Conservation (phyloP, 352 stramenopile species). For the Pythium monospermum region DNA sequence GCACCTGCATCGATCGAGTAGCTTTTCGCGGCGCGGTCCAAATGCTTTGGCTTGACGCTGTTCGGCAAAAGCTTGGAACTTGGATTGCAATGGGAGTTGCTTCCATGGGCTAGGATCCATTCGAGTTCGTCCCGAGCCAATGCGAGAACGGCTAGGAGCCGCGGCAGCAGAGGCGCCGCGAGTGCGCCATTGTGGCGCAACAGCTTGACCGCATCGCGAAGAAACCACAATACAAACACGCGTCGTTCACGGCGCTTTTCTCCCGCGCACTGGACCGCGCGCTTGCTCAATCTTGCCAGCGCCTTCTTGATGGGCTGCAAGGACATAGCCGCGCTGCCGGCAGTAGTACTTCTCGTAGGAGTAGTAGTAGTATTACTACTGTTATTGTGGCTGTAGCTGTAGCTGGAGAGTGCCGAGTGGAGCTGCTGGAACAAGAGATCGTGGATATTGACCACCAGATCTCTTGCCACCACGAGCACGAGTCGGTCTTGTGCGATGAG, state of each 20-base stretch:
- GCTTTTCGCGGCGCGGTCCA: conserved; percentile 26
- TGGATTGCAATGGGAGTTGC: too few species aligned
- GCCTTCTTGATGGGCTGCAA: conserved; percentile 33
- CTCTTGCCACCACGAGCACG: conserved; percentile 36
- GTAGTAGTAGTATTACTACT: too few species aligned
- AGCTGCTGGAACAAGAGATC: conserved; percentile 58
- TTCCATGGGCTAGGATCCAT: conserved; percentile 48
- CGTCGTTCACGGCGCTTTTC: conserved; percentile 31
- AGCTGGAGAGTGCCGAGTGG: conserved; percentile 24
- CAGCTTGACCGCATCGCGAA: conserved; percentile 28
- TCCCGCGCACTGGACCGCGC: conserved; percentile 32
- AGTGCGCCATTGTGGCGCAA: conserved; percentile 38
- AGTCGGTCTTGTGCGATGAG: conserved; percentile 44
- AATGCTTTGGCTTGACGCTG: conserved; percentile 48
- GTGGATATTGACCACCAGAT: conserved; percentile 48
- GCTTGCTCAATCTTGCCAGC: conserved; percentile 42
- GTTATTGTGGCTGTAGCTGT: neutral
- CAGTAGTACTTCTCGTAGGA: too few species aligned
- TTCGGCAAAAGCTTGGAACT: conserved; percentile 29
- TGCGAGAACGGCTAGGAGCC: conserved; percentile 33
- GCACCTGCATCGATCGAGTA: conserved; percentile 3
- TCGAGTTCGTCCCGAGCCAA: conserved; percentile 42
- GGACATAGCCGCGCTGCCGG: neutral
- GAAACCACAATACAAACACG: conserved; percentile 34
- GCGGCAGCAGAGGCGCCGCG: conserved; percentile 36